These are phyloP conservation scores for Cantharellus anzutake DNA, from an alignment of 768 basidiomycete genomes.

Conservation along the genomic window DNA sequence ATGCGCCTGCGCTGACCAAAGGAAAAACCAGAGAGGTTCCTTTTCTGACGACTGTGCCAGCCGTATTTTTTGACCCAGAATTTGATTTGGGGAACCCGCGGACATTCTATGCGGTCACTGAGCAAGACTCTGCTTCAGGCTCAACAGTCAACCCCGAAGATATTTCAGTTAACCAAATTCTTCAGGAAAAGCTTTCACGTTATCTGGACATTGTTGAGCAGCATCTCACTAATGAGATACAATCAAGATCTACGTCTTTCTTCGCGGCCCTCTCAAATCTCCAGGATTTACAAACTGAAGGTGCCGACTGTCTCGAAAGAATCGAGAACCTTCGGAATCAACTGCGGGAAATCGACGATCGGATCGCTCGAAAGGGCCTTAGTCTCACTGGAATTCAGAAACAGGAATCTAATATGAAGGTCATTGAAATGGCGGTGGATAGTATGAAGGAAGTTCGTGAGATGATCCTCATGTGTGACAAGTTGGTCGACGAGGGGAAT, in stretches of 20 bases:
- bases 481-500: conserved; percentile 65
- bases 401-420: conserved; percentile 36
- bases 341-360: conserved; percentile 56
- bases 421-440: conserved; percentile 40
- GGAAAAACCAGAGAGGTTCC: conserved; percentile 28
- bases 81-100: conserved; percentile 72
- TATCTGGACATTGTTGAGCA: conserved; percentile 88
- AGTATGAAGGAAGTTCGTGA: conserved; percentile 57
- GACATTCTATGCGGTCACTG: conserved; percentile 62
- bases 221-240: conserved; percentile 86
- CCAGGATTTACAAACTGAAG: conserved; percentile 80
- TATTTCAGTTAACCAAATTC: conserved; percentile 26
- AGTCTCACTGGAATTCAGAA: conserved; percentile 37
- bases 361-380: conserved; percentile 62
- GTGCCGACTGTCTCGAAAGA: conserved; percentile 57
- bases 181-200: conserved; percentile 79
- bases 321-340: conserved; percentile 53
- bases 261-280: conserved; percentile 91
- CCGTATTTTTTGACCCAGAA: conserved; percentile 53
- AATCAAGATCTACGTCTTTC: conserved; percentile 78
- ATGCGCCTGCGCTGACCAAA: background rate
- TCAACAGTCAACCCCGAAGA: background rate
- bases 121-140: conserved; percentile 21
- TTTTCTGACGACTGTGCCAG: conserved; percentile 54
- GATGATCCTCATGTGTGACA: conserved; percentile 48